Evolutionary conservation across 2,329 filamentous ascomycete genomes (phyloP), one percentile per base, ranked within the genome.

Genomic region (Fusarium nygamai): DNA sequence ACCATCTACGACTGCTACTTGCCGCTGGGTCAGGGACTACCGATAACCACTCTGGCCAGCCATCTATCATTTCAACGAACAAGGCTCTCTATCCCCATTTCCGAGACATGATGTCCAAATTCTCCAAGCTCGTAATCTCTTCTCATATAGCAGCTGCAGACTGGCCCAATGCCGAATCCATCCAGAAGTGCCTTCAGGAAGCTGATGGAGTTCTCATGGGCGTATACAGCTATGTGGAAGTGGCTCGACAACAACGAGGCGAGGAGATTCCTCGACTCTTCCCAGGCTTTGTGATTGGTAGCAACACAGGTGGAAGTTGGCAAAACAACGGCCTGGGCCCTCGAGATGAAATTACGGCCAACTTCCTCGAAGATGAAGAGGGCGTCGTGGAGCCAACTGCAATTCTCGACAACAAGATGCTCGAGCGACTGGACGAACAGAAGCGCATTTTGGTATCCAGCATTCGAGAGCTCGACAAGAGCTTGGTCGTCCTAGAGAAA

Each of bases 71-170:
- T 69, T 98, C 95, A 12, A 97, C 94, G 10, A 99, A 99, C 86
- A 98, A 98, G 82, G 94, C 95, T 0, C 86, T 99, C 22, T 98
- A 98, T 80, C 96, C 96, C 31, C 95, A 98, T 83, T 99, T 99
- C 84, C 89, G 96, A 61, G 96, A 98, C 81, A 98, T 98, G 92
- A 99, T 99, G 96, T 98, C 96, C 50, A 95, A 97, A 78, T 99
- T 99, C 82, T 98, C 96, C n/a, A 99, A 99, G 82, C 88, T 99
- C 16, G 96, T 99, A 50, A 92, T 99, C 56, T 99, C 96, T 6
- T 98, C 96, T 20, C 96, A 99, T 81, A 98, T 99, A 81, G 96
- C 96, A 44, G 95, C 96, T 11, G 94, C 96, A 39, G 96, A 99
- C 84, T 98, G 95, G 91, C 95, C 96, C 14, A 95, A 96, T 62